Conservation (phyloP, 768 basidiomycete species). For the Sporobolomyces roseus region DNA sequence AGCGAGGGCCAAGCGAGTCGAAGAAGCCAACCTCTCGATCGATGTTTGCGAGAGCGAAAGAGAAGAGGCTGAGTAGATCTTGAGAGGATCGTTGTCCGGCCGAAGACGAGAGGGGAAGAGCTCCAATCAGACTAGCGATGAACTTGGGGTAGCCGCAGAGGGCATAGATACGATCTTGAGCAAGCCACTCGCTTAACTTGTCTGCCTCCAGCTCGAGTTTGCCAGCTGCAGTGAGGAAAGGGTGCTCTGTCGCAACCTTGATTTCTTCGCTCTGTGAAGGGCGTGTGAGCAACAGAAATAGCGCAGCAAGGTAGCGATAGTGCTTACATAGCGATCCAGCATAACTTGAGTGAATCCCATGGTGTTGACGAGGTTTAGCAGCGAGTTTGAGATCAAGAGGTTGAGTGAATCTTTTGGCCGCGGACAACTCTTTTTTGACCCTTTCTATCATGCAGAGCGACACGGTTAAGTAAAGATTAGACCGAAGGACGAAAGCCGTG, state of each 20-base stretch:
- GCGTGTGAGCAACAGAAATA: background rate
- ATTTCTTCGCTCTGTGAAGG: constrained; percentile 8
- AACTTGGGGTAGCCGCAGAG: constrained; percentile 70
- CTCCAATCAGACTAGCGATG: constrained; percentile 61
- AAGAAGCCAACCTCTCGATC: constrained; percentile 63
- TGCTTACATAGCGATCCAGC: constrained; percentile 27
- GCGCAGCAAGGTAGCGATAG: background rate
- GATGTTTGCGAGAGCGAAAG: constrained; percentile 52
- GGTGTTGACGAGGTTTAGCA: background rate
- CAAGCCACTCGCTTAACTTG: constrained; percentile 62
- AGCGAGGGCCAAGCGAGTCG: constrained; percentile 54
- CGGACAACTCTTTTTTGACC: background rate
- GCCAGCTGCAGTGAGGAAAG: constrained; percentile 62
- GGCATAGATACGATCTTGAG: constrained; percentile 71
- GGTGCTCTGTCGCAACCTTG: constrained; percentile 56
- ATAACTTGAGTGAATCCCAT: constrained; percentile 16
- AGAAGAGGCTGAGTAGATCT: constrained; percentile 14
- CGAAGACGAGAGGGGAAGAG: constrained; percentile 54
- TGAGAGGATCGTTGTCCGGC: constrained; percentile 2
- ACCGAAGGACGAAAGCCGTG: no score
- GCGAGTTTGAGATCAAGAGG: background rate
- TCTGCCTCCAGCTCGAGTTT: constrained; percentile 54
- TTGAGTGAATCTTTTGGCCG: background rate
- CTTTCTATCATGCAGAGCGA: no score
- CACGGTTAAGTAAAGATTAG: no score